Evolutionary conservation across 2,329 filamentous ascomycete species (phyloP), one percentile per base, ranked within the genome.

Genomic region (Colletotrichum sojae): DNA sequence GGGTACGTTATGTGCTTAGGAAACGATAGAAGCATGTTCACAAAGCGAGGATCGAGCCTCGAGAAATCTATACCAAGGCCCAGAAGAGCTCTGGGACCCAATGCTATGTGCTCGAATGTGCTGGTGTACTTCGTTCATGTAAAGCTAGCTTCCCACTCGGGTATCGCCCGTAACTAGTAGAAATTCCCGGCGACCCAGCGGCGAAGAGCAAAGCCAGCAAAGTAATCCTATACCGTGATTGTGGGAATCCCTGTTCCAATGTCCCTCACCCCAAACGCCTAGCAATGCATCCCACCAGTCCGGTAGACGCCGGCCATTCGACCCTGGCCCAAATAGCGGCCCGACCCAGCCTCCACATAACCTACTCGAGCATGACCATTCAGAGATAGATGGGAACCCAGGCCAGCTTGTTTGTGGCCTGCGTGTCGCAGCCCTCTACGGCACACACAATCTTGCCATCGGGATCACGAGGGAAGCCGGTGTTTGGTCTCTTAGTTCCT

Each of bases 371-470:
- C 36, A 45, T 18, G 22, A 22, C 12, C 31, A n/a, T n/a, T 69
- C 27, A 89, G 53, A 88, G 76, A 76, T 87, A 91, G 45, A 91
- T 84, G 12, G 89, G 89, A 16, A 91, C 84, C 89, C 89, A 91
- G 54, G 86, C 84, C 2, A 79, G 77, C 76, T 91, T 91, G 18
- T 75, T 74, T 16, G 79, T 80, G 3, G 89, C 85, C 40, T 89
- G 88, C 1, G 83, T 82, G 1, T 82, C 75, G 75, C 89, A 91
- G 40, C 80, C 84, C 0, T 89, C 87, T 0, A 91, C 89, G 0
- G 85, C 85, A 72, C 89, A 91, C 4, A 83, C 73, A 2, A 87
- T 71, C 63, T 87, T 77, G 31, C 46, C 52, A 9, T 70, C 63
- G 5, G 49, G 39, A 22, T 54, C 58, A 13, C 31, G 63, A 51